Evolutionary conservation across 2,329 filamentous ascomycete species (phyloP).

Genomic region (Cladophialophora psammophila): DNA sequence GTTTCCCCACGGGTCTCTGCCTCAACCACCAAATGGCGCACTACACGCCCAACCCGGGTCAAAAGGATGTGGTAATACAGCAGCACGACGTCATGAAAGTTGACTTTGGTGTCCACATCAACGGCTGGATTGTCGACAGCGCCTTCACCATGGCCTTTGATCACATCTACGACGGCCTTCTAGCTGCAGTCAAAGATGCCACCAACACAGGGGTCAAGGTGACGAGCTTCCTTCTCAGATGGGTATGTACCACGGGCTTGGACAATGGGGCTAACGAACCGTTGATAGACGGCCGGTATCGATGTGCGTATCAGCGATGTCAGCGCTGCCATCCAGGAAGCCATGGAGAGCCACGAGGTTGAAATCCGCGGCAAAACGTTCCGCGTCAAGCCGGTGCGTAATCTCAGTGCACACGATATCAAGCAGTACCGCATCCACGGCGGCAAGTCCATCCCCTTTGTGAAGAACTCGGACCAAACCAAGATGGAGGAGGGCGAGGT

Average conservation of each 20-base stretch:
- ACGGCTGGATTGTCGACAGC: constrained; percentile 80
- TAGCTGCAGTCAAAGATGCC: constrained; percentile 75
- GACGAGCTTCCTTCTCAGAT: constrained; percentile 22
- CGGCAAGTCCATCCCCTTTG: constrained; percentile 63
- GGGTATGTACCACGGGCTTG: not conserved
- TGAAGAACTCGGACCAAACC: constrained; percentile 58
- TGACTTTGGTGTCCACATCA: constrained; percentile 82
- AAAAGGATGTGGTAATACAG: constrained; percentile 74
- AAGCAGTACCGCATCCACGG: constrained; percentile 63
- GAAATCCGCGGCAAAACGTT: constrained; percentile 61
- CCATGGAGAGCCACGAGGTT: constrained; percentile 69
- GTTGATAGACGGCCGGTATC: constrained; percentile 57
- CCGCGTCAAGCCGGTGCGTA: constrained; percentile 64
- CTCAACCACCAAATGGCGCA: constrained; percentile 64
- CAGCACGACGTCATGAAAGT: constrained; percentile 81
- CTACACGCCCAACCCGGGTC: constrained; percentile 64
- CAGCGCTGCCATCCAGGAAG: constrained; percentile 65
- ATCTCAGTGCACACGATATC: constrained; percentile 64
- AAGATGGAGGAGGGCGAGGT: constrained; percentile 67
- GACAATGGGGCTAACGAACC: constrained; percentile 24
- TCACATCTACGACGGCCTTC: constrained; percentile 74
- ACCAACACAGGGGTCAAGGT: constrained; percentile 68
- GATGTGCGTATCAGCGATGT: constrained; percentile 64
- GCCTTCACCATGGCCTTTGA: constrained; percentile 83
- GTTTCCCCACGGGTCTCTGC: constrained; percentile 63